phyloP scores from a whole-genome alignment of 345 rosid genomes.

The Dipteronia dyeriana region DNA sequence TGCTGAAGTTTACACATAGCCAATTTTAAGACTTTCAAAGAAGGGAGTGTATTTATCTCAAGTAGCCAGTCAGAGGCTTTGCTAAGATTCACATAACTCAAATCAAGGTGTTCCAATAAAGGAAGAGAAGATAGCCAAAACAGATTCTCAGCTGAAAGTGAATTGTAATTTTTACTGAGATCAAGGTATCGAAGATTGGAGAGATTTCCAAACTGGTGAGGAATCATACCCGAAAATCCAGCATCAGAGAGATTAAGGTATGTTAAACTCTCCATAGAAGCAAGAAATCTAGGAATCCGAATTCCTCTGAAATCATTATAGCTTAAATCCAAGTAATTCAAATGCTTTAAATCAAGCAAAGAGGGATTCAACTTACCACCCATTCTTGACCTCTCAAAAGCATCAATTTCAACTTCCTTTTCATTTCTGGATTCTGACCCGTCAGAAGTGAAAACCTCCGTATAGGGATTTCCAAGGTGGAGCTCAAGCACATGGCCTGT shows the following conservation, averaged over 20 bases:
- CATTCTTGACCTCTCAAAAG: not conserved
- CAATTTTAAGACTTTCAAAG: not conserved
- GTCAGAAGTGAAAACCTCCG: no score
- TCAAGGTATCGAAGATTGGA: not conserved
- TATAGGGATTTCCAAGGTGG: no score
- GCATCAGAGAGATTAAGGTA: not conserved
- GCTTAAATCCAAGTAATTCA: not conserved
- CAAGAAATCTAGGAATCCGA: not conserved
- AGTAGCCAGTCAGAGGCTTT: not conserved
- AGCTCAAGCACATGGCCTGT: no score
- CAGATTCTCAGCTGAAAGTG: not conserved
- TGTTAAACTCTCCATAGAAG: not conserved
- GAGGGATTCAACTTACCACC: not conserved
- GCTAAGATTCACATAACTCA: not conserved
- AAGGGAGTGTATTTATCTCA: not conserved
- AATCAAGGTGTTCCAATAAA: not conserved
- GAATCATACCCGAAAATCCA: not conserved
- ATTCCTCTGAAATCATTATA: not conserved
- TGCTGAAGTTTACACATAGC: not conserved
- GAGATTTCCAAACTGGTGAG: not conserved
- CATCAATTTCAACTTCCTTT: not conserved
- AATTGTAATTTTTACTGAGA: not conserved
- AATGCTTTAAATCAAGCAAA: not conserved
- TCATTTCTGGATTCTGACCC: no score
- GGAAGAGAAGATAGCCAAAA: not conserved